These are phyloP conservation scores for Ilyonectria mors-panacis DNA, from an alignment of 2,329 filamentous ascomycete genomes.

Conservation along the genomic window DNA sequence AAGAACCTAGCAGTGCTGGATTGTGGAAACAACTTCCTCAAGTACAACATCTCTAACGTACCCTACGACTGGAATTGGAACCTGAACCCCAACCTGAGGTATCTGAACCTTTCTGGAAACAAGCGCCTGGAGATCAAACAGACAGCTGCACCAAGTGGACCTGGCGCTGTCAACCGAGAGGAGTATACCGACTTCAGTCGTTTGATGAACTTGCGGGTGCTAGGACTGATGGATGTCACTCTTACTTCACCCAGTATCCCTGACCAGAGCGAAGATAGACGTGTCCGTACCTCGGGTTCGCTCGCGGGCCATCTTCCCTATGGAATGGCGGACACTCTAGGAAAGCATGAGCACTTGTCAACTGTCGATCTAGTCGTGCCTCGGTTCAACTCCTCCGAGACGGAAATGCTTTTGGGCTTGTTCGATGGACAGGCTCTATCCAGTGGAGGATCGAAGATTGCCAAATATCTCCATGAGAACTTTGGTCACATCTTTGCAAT, in stretches of 20 bases:
- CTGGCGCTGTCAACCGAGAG: conserved; percentile 71
- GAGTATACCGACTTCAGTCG: conserved; percentile 89
- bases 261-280: conserved; percentile 93
- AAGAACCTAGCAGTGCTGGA: conserved; percentile 93
- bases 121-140: conserved; percentile 93
- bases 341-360: conserved; percentile 93
- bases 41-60: conserved; percentile 99
- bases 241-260: conserved; percentile 93
- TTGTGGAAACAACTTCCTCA: conserved; percentile 93
- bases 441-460: conserved; percentile 92
- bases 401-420: conserved; percentile 91
- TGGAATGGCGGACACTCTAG: conserved; percentile 96
- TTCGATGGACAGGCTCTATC: conserved; percentile 95
- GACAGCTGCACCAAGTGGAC: conserved; percentile 65
- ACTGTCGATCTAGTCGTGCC: conserved; percentile 97
- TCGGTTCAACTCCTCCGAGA: conserved; percentile 89
- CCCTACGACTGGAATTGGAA: conserved; percentile 99
- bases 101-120: conserved; percentile 96
- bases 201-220: conserved; percentile 84
- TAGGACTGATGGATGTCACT: conserved; percentile 98
- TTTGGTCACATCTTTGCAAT: conserved; percentile 88
- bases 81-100: conserved; percentile 94
- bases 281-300: conserved; percentile 97
- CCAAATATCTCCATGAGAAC: conserved; percentile 96
- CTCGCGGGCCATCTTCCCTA: conserved; percentile 92